Evolutionary conservation across 495 filamentous ascomycete species (phyloP).

Genomic region (Penicillium goetzii): DNA sequence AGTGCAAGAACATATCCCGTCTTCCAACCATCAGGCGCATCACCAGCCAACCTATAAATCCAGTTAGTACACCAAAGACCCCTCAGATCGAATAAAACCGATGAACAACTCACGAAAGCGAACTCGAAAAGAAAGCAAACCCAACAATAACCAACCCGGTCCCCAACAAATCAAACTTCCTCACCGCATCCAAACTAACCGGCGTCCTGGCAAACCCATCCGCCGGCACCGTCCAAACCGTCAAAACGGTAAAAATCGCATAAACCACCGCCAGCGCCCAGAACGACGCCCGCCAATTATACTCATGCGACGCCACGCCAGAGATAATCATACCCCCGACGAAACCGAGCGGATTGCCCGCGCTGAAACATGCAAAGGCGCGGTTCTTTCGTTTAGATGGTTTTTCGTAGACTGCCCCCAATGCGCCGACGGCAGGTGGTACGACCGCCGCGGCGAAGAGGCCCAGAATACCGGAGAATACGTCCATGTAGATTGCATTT

Average conservation of each 20-base stretch:
- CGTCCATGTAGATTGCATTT: slow-evolving; percentile 64
- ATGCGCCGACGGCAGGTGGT: slow-evolving; percentile 66
- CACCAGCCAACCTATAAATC: slow-evolving; percentile 45
- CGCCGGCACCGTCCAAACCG: slow-evolving; percentile 66
- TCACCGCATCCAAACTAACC: slow-evolving; percentile 53
- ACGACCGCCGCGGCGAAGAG: slow-evolving; percentile 65
- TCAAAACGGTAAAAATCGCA: slow-evolving; percentile 59
- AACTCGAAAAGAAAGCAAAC: slow-evolving; percentile 66
- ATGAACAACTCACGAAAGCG: slow-evolving; percentile 58
- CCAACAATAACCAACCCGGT: slow-evolving; percentile 65
- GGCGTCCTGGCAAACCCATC: slow-evolving; percentile 53
- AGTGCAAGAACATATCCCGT: slow-evolving; percentile 67
- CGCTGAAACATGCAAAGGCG: slow-evolving; percentile 68
- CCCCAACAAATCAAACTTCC: slow-evolving; percentile 67
- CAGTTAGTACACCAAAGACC: slow-evolving; percentile 11
- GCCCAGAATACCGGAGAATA: slow-evolving; percentile 66
- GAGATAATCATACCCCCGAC: slow-evolving; percentile 68
- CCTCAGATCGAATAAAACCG: not conserved
- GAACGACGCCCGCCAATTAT: slow-evolving; percentile 68
- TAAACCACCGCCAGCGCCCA: slow-evolving; percentile 68
- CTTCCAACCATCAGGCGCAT: slow-evolving; percentile 64
- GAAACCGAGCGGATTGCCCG: slow-evolving; percentile 72
- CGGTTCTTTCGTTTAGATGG: slow-evolving; percentile 67
- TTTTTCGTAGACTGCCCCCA: slow-evolving; percentile 65
- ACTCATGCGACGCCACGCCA: slow-evolving; percentile 68